A percentile compares a stretch with the other conserved stretches of the same genome.
Evolutionary conservation across 2,329 filamentous ascomycete genomes (phyloP).

Genomic region (Trichoderma pleuroti): DNA sequence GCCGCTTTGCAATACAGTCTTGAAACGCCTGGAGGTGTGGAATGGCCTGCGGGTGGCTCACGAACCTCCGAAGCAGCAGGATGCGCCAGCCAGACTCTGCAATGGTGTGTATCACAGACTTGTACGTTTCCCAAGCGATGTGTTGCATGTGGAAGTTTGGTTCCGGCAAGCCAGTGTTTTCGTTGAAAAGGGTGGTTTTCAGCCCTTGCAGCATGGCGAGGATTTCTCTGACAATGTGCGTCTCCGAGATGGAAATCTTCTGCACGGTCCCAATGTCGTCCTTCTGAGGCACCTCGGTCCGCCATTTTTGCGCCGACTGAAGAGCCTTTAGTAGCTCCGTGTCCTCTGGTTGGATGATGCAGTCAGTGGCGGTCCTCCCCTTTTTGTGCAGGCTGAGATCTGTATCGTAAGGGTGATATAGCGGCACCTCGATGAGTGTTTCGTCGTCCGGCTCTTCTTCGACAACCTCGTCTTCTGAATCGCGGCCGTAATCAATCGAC

Average conservation of each 20-base stretch:
- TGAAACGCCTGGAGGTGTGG: slow-evolving; percentile 70
- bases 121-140: slow-evolving; percentile 49
- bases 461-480: slow-evolving; percentile 52
- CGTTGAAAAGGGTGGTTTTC: slow-evolving; percentile 66
- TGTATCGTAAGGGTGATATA: slow-evolving; percentile 31
- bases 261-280: slow-evolving; percentile 33
- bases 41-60: slow-evolving; percentile 42
- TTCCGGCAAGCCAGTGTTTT: slow-evolving; percentile 36
- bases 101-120: slow-evolving; percentile 45
- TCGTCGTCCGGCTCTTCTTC: slow-evolving; percentile 37
- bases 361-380: slow-evolving; percentile 30
- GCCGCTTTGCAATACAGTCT: slow-evolving; percentile 54
- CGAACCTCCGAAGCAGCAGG: slow-evolving; percentile 44
- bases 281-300: slow-evolving; percentile 32
- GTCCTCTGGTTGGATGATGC: slow-evolving; percentile 36
- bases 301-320: slow-evolving; percentile 36
- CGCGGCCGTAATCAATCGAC: slow-evolving; percentile 64
- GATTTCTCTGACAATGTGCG: slow-evolving; percentile 70
- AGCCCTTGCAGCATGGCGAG: slow-evolving; percentile 83
- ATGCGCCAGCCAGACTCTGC: slow-evolving; percentile 47
- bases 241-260: slow-evolving; percentile 59
- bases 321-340: slow-evolving; percentile 32
- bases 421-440: slow-evolving; percentile 32
- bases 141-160: slow-evolving; percentile 45
- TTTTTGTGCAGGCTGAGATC: slow-evolving; percentile 16